Percentiles rank a stretch among this genome's conserved stretches.
Conservation (phyloP, 768 basidiomycete species). For the Rhizopogon vinicolor region DNA sequence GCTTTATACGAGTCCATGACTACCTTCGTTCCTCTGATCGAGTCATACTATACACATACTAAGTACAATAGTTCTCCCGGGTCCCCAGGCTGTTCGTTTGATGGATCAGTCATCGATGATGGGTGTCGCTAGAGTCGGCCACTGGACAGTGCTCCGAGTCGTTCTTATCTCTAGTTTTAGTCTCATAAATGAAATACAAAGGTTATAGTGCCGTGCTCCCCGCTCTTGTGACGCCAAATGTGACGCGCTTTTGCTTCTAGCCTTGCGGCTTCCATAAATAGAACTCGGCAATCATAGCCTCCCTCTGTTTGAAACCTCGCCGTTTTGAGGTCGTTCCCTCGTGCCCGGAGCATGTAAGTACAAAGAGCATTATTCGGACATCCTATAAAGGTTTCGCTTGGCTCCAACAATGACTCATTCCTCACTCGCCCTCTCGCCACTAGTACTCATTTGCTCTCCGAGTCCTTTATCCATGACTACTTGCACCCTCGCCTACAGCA, state of each 20-base stretch:
- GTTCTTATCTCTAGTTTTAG: background rate
- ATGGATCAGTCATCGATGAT: too few relatives aligned
- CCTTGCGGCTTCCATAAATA: background rate
- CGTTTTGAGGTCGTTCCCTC: background rate
- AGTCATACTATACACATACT: too few relatives aligned
- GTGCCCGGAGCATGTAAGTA: conserved; percentile 5
- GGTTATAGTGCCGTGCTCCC: background rate
- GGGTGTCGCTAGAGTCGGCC: background rate
- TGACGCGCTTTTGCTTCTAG: background rate
- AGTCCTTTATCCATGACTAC: background rate
- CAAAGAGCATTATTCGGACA: background rate
- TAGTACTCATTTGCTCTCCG: background rate
- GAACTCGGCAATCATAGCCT: background rate
- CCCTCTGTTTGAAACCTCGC: conserved; percentile 1
- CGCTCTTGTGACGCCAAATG: background rate
- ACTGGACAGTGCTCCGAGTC: too few relatives aligned
- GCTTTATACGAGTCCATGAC: too few relatives aligned
- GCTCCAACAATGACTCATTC: background rate
- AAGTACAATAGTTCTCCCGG: too few relatives aligned
- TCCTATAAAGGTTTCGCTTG: background rate
- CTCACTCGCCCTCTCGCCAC: background rate
- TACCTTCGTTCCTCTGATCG: too few relatives aligned
- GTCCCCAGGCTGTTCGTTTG: too few relatives aligned
- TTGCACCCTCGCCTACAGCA: background rate
- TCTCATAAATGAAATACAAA: background rate